These are phyloP conservation scores for Tothia fuscella DNA, from an alignment of 2,329 filamentous ascomycete genomes.

Conservation along the genomic window DNA sequence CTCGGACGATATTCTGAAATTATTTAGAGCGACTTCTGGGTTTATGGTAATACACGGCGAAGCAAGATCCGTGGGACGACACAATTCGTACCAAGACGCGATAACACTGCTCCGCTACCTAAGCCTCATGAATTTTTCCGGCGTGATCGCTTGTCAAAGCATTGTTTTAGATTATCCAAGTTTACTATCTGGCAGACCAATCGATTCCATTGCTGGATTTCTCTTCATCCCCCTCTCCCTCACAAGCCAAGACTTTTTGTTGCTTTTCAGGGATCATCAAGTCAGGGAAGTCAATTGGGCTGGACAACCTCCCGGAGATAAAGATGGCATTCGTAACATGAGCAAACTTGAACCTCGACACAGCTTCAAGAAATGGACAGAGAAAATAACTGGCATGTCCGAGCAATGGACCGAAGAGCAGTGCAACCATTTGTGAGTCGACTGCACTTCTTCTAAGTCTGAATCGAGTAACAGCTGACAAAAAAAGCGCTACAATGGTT, in stretches of 20 bases:
- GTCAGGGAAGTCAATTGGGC: conserved; percentile 71
- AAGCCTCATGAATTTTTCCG: conserved; percentile 59
- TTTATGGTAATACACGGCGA: conserved; percentile 76
- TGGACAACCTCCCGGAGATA: conserved; percentile 74
- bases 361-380: conserved; percentile 6
- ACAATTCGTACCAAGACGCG: conserved; percentile 69
- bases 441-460: neutral
- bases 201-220: conserved; percentile 63
- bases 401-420: conserved; percentile 1
- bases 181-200: conserved; percentile 65
- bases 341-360: conserved; percentile 29
- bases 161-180: conserved; percentile 68
- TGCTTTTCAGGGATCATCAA: conserved; percentile 75
- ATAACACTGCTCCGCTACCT: conserved; percentile 77
- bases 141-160: conserved; percentile 68
- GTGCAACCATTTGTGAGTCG: conserved; percentile 2
- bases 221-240: conserved; percentile 70
- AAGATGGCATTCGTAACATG: conserved; percentile 58
- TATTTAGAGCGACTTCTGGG: conserved; percentile 81
- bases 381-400: neutral
- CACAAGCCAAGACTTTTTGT: conserved; percentile 77
- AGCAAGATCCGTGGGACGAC: conserved; percentile 68
- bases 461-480: conserved; percentile 44
- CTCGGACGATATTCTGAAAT: conserved; percentile 67
- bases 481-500: conserved; percentile 72